Evolutionary conservation across 176 grass and related monocot species (phyloP), one percentile per base, ranked within the genome.

Genomic region (Carex cristatella): DNA sequence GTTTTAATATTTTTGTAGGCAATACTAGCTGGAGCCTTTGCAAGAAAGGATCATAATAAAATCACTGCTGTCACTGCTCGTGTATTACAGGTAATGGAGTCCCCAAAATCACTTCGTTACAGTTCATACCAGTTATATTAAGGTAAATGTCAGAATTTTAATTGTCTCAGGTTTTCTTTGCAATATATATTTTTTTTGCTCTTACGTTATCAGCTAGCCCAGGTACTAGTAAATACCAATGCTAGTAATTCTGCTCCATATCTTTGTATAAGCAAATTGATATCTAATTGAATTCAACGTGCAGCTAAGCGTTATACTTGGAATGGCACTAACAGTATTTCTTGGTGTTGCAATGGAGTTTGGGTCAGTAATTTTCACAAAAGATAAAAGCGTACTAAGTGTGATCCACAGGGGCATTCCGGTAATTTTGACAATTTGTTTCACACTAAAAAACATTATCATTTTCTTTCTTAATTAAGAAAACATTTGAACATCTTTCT

Each of bases 21-120:
- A 55, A 89, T 97, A 89, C 88, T 97, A 88, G 92, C 95, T 79
- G 89, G 92, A 87, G 90, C 95, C 81, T 97, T 97, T 91, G 88
- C 92, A 62, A 84, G 67, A 83, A 93, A 86, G 13, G 92, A 97
- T 32, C 69, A 91, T 88, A 42, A 42, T 0, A 94, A 89, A 84
- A 85, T 88, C 7, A 84, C 23, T 33, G 88, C 81, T 46, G 88
- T 86, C 79, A 93, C 91, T 87, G 90, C 92, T 55, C 95, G 92
- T 74, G 77, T 97, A 57, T 84, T 97, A 38, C 92, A 97, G 90
- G 94, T 97, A 79, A 51, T 2, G 37, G n/a, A 62, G 16, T 62
- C 42, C 15, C n/a, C 16, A 28, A 83, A 51, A 67, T 23, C 16
- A 19, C 1, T 46, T 16, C 37, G 7, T 64, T 64, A 4, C 60